These are phyloP conservation scores for Rhizopogon rudus DNA, from an alignment of 768 basidiomycete species.

Conservation along the genomic window DNA sequence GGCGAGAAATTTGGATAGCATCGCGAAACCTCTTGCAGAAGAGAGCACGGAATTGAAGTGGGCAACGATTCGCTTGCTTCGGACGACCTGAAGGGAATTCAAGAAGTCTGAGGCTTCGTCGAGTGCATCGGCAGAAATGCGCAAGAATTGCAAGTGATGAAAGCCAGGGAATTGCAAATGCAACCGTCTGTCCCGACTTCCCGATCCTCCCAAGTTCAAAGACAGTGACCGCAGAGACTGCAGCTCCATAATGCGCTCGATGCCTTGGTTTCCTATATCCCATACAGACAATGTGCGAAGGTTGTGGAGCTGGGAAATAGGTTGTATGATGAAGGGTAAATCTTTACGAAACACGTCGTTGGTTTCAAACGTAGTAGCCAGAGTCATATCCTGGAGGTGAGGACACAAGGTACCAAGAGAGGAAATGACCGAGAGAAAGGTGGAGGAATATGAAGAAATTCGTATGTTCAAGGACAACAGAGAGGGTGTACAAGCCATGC, in stretches of 20 bases:
- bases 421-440: neutral
- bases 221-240: neutral
- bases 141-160: neutral
- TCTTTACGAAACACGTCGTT: neutral
- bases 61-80: neutral
- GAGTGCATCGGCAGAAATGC: neutral
- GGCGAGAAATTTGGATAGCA: neutral
- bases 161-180: neutral
- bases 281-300: neutral
- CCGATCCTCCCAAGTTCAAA: neutral
- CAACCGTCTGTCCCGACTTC: too few relatives aligned
- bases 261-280: neutral
- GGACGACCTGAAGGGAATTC: neutral
- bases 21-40: neutral
- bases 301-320: neutral
- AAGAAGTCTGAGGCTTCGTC: neutral
- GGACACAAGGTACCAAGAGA: neutral
- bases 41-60: too few relatives aligned
- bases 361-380: neutral
- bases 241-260: neutral
- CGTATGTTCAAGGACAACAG: neutral
- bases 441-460: neutral
- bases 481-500: slow-evolving; percentile 19
- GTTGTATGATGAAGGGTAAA: neutral
- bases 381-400: neutral